Evolutionary conservation across 2,329 filamentous ascomycete genomes (phyloP).

Genomic region (Venturia oleaginea): DNA sequence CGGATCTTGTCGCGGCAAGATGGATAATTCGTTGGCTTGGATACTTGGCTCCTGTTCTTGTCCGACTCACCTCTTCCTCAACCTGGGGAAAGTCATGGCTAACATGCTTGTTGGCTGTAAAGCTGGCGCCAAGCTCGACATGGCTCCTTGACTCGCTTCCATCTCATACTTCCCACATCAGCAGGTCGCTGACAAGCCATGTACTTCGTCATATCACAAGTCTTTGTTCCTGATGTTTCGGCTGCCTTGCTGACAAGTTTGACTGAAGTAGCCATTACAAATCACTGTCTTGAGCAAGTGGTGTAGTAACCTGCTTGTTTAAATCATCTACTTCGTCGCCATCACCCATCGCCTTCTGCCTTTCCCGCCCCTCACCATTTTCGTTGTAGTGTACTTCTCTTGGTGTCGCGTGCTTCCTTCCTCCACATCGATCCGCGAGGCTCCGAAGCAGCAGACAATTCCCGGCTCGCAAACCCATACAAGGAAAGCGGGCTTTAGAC

Average conservation of each 20-base stretch:
- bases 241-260: neutral
- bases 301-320: neutral
- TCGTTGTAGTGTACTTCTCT: neutral
- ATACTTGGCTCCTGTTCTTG: neutral
- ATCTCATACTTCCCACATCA: neutral
- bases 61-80: neutral
- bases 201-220: neutral
- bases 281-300: neutral
- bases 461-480: neutral
- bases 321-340: neutral
- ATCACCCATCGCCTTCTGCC: neutral
- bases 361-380: neutral
- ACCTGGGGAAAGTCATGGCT: neutral
- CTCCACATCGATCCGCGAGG: neutral
- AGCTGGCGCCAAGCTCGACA: neutral
- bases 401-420: neutral
- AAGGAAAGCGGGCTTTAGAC: neutral
- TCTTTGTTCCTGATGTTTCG: neutral
- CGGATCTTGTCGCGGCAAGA: neutral
- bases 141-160: neutral
- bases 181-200: neutral
- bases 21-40: neutral
- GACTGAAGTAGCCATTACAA: neutral
- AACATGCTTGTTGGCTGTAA: neutral
- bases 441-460: conserved; percentile 1